Base-by-base conservation (phyloP, 495 filamentous ascomycete genomes). In the Penicillium angulare region DNA sequence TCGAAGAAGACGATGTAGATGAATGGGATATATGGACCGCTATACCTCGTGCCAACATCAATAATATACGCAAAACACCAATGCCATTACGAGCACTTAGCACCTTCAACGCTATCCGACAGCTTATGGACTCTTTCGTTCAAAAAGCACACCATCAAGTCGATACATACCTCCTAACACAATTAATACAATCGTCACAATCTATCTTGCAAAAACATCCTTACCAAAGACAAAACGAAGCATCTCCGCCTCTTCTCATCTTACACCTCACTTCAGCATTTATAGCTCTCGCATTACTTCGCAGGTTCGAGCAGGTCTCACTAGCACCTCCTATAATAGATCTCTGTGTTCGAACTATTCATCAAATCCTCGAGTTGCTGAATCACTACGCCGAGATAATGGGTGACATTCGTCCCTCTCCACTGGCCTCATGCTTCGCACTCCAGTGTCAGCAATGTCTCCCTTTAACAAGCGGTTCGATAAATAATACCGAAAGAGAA, bases 11-110 rank as follows among this genome's bases (percentile, higher is more conserved):
- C 27, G 59, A 56, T 43, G 23, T 62, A 8, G 55, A 65, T 12
- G 61, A 65, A 21, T 65, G 61, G 58, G 55, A 61, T 20, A 40
- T 54, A 2, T 65, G 61, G 61, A 20, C 46, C 16, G 27, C 21
- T n/a, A n/a, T n/a, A 10, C 23, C 47, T 48, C 54, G 40, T 9
- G 10, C 48, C 13, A 22, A 34, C 20, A 13, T 13, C 20, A 15
- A 16, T 10, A 0, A 13, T 17, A 26, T 13, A n/a, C 15, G 31
- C 41, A 41, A 32, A 13, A 47, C 24, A 33, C 41, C 26, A 12
- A 15, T 32, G 2, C 59, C 59, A 6, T 22, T 62, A 20, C 55
- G 55, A 40, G 44, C 55, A 18, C 23, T 62, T 15, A 62, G 59
- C 38, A 58, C 33, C 26, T 62, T 59, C 49, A 62, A 62, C 17